phyloP scores from a whole-genome alignment of 768 basidiomycete genomes.

The Amanita pallidorosea region DNA sequence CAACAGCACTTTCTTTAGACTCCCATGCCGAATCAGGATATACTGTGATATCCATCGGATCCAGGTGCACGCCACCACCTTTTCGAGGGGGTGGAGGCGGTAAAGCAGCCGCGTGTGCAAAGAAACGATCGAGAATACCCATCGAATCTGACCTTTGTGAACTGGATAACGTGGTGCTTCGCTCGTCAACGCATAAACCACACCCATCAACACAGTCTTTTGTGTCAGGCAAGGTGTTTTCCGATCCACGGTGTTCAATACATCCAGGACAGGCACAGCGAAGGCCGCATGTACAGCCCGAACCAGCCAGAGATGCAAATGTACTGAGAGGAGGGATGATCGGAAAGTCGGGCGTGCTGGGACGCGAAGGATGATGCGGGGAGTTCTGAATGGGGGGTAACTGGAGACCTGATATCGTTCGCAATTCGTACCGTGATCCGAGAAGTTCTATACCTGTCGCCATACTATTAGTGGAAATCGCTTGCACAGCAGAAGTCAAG shows the following conservation, averaged over 20 bases:
- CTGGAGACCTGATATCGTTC: slow-evolving; percentile 22
- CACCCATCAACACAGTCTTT: slow-evolving; percentile 45
- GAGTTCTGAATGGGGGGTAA: slow-evolving; percentile 37
- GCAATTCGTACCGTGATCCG: slow-evolving; percentile 1
- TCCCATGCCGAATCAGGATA: slow-evolving; percentile 28
- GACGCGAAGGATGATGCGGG: slow-evolving; percentile 14
- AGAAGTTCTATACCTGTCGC: slow-evolving; percentile 9
- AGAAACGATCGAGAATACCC: slow-evolving; percentile 50
- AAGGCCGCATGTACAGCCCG: slow-evolving; percentile 65
- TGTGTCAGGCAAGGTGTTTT: slow-evolving; percentile 35
- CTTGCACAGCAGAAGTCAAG: slow-evolving; percentile 7
- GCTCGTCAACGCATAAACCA: slow-evolving; percentile 50
- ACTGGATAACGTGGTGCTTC: slow-evolving; percentile 12
- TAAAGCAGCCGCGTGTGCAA: slow-evolving; percentile 58
- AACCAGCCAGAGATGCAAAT: slow-evolving; percentile 48
- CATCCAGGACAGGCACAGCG: slow-evolving; percentile 68
- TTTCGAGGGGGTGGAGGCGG: slow-evolving; percentile 45
- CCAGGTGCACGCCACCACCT: slow-evolving; percentile 25
- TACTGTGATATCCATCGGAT: slow-evolving; percentile 40
- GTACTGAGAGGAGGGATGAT: slow-evolving; percentile 51
- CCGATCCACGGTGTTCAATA: slow-evolving; percentile 50
- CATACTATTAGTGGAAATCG: slow-evolving; percentile 11
- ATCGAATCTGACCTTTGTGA: slow-evolving; percentile 6
- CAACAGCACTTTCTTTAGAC: slow-evolving; percentile 26
- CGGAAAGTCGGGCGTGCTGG: slow-evolving; percentile 35